Conservation (phyloP, 129 eudicot genomes). For the Solidago caesia region DNA sequence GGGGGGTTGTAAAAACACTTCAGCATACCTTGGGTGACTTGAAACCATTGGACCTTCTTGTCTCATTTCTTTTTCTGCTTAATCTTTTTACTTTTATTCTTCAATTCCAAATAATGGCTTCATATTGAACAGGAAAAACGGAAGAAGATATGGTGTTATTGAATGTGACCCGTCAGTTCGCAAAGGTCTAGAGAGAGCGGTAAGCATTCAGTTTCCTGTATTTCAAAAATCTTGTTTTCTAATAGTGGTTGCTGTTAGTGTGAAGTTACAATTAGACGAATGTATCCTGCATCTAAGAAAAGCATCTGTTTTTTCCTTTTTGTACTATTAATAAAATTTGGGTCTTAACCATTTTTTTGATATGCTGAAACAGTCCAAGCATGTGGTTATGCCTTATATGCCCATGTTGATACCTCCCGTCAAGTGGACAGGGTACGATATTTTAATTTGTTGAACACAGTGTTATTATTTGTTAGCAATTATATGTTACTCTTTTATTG, state of each 20-base stretch:
- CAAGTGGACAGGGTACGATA: conserved; percentile 89
- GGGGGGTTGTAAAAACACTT: neutral
- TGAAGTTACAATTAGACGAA: conserved; percentile 2
- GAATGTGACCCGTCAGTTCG: conserved; percentile 82
- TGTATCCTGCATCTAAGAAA: neutral
- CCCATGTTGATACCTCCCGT: conserved; percentile 97
- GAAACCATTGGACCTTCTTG: neutral
- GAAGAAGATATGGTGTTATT: conserved; percentile 80
- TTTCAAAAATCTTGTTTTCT: neutral
- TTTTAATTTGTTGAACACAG: conserved; percentile 1
- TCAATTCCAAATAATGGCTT: conserved; percentile 13
- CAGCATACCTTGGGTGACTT: conserved; percentile 4
- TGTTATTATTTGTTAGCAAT: neutral
- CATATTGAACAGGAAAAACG: conserved; percentile 42
- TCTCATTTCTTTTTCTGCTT: neutral
- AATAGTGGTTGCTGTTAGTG: neutral
- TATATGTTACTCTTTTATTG: neutral
- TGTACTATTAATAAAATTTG: neutral
- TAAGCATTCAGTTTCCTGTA: conserved; percentile 34
- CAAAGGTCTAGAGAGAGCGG: conserved; percentile 81
- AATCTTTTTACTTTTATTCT: neutral
- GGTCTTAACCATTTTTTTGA: neutral
- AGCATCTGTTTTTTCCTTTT: neutral
- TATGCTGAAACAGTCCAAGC: conserved; percentile 64
- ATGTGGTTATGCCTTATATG: conserved; percentile 93